phyloP scores from a whole-genome alignment of 306 rosid genomes.

The Delonix regia region DNA sequence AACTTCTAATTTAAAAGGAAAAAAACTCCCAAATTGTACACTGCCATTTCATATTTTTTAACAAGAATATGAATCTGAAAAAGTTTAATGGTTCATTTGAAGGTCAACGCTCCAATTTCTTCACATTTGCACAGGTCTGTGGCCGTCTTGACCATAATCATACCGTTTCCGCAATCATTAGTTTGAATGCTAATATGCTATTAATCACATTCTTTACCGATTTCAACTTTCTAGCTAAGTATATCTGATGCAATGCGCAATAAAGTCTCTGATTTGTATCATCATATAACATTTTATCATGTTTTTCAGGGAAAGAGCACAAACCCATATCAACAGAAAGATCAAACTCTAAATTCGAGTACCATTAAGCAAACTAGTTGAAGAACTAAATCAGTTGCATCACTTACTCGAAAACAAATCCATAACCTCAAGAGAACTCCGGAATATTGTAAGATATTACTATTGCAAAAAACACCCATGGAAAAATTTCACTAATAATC shows the following conservation, averaged over 20 bases:
- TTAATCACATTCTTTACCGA: not conserved
- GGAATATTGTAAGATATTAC: constrained; percentile 20
- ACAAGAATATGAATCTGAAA: not conserved
- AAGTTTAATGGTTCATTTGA: constrained; percentile 1
- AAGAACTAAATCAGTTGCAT: constrained; percentile 21
- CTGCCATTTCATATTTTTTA: constrained; percentile 11
- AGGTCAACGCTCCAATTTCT: constrained; percentile 25
- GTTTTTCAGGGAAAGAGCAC: not conserved
- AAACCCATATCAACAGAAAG: constrained; percentile 8
- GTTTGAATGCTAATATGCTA: constrained; percentile 10
- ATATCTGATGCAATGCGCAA: constrained; percentile 9
- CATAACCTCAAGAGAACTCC: constrained; percentile 32
- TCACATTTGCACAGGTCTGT: not conserved
- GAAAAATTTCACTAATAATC: not conserved
- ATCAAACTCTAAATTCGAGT: not conserved
- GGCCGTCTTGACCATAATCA: constrained; percentile 5
- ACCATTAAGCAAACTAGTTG: constrained; percentile 16
- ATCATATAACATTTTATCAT: not conserved
- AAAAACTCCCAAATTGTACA: not conserved
- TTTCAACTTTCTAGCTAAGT: not conserved
- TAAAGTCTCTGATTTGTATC: not conserved
- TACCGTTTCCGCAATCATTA: not conserved
- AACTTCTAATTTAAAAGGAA: not conserved
- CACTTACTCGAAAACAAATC: constrained; percentile 25
- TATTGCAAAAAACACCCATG: constrained; percentile 16